Conservation (phyloP, 169 alveolate genomes). For the Plasmodium coatneyi region DNA sequence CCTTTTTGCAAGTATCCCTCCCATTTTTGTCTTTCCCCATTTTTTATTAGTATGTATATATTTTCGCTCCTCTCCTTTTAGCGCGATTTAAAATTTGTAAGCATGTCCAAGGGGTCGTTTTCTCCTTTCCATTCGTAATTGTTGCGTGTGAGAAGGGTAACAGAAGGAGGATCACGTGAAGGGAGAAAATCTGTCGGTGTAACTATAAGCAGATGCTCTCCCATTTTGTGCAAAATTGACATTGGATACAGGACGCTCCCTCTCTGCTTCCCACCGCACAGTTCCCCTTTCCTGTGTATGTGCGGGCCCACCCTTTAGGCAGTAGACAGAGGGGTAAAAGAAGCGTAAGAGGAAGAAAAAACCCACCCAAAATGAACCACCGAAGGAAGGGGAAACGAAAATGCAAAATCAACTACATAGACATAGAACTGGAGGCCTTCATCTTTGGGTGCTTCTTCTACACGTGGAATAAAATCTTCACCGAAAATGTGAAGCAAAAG, state of each 20-base stretch:
- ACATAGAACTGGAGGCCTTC: slow-evolving; percentile 70
- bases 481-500: slow-evolving; percentile 8
- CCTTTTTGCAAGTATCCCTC: background rate
- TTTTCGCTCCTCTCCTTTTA: background rate
- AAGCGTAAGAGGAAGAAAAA: background rate
- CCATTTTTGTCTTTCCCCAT: background rate
- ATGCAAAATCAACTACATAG: slow-evolving; percentile 49
- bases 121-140: background rate
- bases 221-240: background rate
- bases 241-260: background rate
- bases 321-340: background rate
- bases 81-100: background rate
- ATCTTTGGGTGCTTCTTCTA: slow-evolving; percentile 72
- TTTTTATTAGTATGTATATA: background rate
- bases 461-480: slow-evolving; percentile 47
- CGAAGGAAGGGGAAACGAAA: slow-evolving; percentile 23
- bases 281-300: background rate
- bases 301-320: background rate
- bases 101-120: background rate
- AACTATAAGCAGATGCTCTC: background rate
- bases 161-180: background rate
- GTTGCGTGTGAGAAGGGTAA: background rate
- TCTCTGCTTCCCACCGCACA: background rate
- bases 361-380: background rate
- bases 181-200: background rate